Percentiles rank a stretch among this genome's conserved stretches.
Conservation (phyloP, 768 basidiomycete genomes). For the Panaeolus cyanescens region DNA sequence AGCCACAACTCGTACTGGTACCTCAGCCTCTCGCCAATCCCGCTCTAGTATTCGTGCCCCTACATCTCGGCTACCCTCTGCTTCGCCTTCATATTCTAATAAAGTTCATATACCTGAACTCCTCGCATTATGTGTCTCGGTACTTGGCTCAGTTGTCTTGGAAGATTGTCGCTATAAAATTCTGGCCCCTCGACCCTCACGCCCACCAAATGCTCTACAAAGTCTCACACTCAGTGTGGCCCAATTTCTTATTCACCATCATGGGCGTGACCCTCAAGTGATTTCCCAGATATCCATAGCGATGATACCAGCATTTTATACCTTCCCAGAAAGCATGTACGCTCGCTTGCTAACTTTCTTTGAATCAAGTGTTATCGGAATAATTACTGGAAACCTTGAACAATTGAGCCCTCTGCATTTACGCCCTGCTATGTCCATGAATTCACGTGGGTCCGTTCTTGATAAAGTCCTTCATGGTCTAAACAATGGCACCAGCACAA, state of each 20-base stretch:
- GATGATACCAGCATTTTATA: slow-evolving; percentile 73
- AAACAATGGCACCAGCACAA: neutral
- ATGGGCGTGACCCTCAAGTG: slow-evolving; percentile 51
- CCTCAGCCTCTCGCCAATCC: slow-evolving; percentile 48
- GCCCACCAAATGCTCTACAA: slow-evolving; percentile 80
- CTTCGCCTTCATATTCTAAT: slow-evolving; percentile 37
- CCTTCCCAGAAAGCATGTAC: slow-evolving; percentile 66
- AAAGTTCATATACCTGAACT: slow-evolving; percentile 49
- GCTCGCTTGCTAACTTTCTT: slow-evolving; percentile 68
- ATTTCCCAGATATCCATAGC: slow-evolving; percentile 65
- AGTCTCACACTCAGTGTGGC: slow-evolving; percentile 72
- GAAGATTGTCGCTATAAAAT: slow-evolving; percentile 76
- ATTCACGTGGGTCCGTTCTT: neutral
- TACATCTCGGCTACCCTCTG: slow-evolving; percentile 52
- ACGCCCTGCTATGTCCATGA: neutral
- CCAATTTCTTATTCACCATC: slow-evolving; percentile 58
- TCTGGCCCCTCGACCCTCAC: slow-evolving; percentile 55
- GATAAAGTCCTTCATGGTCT: neutral
- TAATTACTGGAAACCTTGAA: slow-evolving; percentile 49
- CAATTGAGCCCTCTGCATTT: slow-evolving; percentile 13
- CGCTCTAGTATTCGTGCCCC: slow-evolving; percentile 42
- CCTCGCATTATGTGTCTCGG: slow-evolving; percentile 57
- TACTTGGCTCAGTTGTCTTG: slow-evolving; percentile 62
- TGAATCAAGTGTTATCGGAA: slow-evolving; percentile 59
- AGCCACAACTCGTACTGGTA: slow-evolving; percentile 23